Evolutionary conservation across 495 filamentous ascomycete species (phyloP), one percentile per base, ranked within the genome.

Genomic region (Xylaria grammica): DNA sequence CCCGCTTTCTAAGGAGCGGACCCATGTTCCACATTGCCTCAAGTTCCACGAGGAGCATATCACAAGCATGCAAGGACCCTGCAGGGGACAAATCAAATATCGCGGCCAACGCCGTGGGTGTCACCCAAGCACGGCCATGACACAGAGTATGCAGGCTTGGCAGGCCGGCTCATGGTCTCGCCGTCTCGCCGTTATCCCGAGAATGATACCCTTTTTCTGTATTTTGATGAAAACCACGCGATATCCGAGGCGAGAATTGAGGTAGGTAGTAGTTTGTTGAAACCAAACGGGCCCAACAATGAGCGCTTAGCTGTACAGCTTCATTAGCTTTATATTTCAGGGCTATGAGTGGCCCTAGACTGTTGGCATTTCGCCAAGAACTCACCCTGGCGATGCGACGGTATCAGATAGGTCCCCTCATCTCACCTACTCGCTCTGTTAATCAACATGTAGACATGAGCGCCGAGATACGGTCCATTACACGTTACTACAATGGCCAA

Each of bases 51-150:
- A 34, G 30, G 32, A 38, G 38, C 36, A 38, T 58, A 22, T 58
- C 36, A n/a, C 54, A 58, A 17, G 13, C 40, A 30, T 46, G 34
- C 55, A 58, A 34, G 55, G 55, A 32, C 55, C 55, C 46, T 36
- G 56, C 56, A 59, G 42, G 42, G 56, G 56, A 59, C 40, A 17
- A 48, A 59, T 48, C 56, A 59, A 29, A 44, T 24, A n/a, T 8
- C 54, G 38, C 38, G 9, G 30, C 26, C n/a, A 44, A 3, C 40
- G 4, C 56, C 15, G 56, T 48, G 56, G 56, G 40, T 59, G 27
- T 22, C 40, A 48, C 56, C 56, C 56, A 44, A 45, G 40, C 56
- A 34, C 56, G 54, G 29, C 56, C 56, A 59, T 59, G 56, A 59
- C 29, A 59, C 56, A 46, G 1, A 48, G 56, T 26, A 4, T 59